These are phyloP conservation scores for Ambrosiella xylebori DNA, from an alignment of 2,329 filamentous ascomycete genomes.

Conservation along the genomic window DNA sequence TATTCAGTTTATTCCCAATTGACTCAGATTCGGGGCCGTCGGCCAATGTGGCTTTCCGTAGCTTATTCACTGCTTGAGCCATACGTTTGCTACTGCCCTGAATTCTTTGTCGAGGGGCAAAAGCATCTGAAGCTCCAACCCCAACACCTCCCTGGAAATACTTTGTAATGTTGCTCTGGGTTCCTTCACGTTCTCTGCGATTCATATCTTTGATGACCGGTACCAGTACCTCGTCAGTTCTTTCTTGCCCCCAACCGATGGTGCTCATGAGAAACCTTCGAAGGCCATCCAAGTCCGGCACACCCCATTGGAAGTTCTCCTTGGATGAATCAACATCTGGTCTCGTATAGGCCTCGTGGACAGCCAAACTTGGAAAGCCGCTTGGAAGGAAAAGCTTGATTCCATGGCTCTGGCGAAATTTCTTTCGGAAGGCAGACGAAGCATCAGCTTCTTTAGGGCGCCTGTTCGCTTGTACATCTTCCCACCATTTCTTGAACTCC, in stretches of 20 bases:
- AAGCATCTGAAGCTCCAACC: slow-evolving; percentile 46
- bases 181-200: slow-evolving; percentile 68
- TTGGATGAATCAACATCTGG: slow-evolving; percentile 71
- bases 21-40: background rate
- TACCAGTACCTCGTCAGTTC: slow-evolving; percentile 88
- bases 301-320: slow-evolving; percentile 82
- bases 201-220: slow-evolving; percentile 96
- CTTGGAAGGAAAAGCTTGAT: slow-evolving; percentile 75
- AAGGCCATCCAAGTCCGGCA: slow-evolving; percentile 77
- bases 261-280: slow-evolving; percentile 75
- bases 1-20: background rate
- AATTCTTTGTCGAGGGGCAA: slow-evolving; percentile 49
- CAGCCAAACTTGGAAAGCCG: slow-evolving; percentile 59
- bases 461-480: slow-evolving; percentile 50
- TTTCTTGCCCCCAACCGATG: slow-evolving; percentile 80
- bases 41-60: slow-evolving; percentile 27
- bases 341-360: slow-evolving; percentile 66
- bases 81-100: slow-evolving; percentile 55
- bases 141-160: slow-evolving; percentile 69
- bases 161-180: slow-evolving; percentile 88
- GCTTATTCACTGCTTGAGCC: slow-evolving; percentile 53
- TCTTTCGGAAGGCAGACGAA: slow-evolving; percentile 53
- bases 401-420: slow-evolving; percentile 64
- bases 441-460: slow-evolving; percentile 46
- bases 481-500: slow-evolving; percentile 82